Percentiles rank a stretch among this genome's conserved stretches.
Conservation (phyloP, 345 rosid genomes). For the Sonneratia caseolaris region DNA sequence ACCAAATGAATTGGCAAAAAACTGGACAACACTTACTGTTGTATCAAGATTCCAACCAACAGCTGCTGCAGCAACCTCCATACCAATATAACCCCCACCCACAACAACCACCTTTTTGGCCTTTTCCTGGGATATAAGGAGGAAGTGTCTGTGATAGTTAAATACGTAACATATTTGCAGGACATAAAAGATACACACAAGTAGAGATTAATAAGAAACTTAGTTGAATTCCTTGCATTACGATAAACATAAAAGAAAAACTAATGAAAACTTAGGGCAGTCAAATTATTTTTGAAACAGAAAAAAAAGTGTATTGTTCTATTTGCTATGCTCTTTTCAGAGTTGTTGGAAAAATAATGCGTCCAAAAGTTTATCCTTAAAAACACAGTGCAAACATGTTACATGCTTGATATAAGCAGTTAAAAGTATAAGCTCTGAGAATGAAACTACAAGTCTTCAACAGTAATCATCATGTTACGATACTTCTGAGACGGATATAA, state of each 20-base stretch:
- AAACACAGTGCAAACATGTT: background rate
- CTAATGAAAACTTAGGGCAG: background rate
- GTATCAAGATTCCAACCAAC: constrained; percentile 94
- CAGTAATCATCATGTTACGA: background rate
- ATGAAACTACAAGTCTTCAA: background rate
- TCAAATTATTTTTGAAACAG: background rate
- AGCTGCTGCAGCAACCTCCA: constrained; percentile 98
- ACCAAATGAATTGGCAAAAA: background rate
- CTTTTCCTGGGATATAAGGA: constrained; percentile 41
- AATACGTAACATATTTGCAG: background rate
- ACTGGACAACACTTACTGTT: constrained; percentile 28
- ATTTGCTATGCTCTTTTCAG: background rate
- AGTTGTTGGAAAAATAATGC: background rate
- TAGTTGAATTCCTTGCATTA: background rate
- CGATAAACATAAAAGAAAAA: background rate
- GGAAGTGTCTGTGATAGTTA: background rate
- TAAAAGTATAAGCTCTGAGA: background rate
- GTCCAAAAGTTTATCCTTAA: background rate
- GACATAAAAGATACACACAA: background rate
- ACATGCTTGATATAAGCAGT: background rate
- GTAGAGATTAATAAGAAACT: background rate
- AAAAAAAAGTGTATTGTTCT: background rate
- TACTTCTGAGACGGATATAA: constrained; percentile 3
- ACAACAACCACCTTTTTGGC: constrained; percentile 70
- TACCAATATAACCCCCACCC: constrained; percentile 98